Conservation (phyloP, 148 eudicot genomes). For the Fagopyrum esculentum region DNA sequence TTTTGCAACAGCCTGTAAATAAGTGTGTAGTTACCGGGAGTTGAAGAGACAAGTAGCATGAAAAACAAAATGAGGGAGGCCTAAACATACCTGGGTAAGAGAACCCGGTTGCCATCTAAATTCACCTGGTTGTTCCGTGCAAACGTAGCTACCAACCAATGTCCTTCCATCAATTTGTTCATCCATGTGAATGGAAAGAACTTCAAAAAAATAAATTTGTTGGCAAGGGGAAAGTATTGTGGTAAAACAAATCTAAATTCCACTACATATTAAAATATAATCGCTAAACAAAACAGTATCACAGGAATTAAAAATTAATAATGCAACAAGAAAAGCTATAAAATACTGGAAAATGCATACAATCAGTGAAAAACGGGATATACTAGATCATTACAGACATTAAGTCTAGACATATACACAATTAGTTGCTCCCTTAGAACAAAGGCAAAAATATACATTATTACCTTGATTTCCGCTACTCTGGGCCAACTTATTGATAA, state of each 20-base stretch:
- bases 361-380: not conserved
- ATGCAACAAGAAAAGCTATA: not conserved
- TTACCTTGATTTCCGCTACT: constrained; percentile 67
- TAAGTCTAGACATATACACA: not conserved
- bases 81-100: constrained; percentile 68
- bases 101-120: constrained; percentile 99
- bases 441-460: not conserved
- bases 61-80: not conserved
- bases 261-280: not conserved
- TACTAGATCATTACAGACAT: not conserved
- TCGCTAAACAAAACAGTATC: not conserved
- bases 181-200: constrained; percentile 88
- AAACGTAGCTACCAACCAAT: constrained; percentile 84
- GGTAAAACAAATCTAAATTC: not conserved
- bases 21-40: constrained; percentile 1
- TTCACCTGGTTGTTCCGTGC: constrained; percentile 93
- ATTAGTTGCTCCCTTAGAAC: not conserved
- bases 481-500: constrained; percentile 54
- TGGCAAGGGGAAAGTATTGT: not conserved
- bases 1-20: constrained; percentile 63
- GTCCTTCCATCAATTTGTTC: constrained; percentile 97
- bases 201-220: constrained; percentile 23
- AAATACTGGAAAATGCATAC: not conserved
- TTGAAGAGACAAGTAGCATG: constrained; percentile 5
- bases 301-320: not conserved